A percentile compares a stretch with the other conserved stretches of the same genome.
These are phyloP conservation scores for Phytophthora litchii DNA, from an alignment of 352 stramenopile genomes.

Conservation along the genomic window DNA sequence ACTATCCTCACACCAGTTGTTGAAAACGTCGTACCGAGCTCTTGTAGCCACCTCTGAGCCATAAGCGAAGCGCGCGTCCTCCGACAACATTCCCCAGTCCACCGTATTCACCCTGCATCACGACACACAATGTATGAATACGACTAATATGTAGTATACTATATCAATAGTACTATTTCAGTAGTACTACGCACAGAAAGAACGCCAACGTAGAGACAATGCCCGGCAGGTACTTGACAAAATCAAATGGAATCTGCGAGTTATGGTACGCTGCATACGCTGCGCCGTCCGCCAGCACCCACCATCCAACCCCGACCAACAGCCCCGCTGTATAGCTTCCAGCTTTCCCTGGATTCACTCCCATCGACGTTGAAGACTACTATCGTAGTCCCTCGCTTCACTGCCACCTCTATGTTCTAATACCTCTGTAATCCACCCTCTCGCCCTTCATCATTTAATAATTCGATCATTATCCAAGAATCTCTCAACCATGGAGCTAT, in stretches of 20 bases:
- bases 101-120: slow-evolving; percentile 57
- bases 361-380: slow-evolving; percentile 23
- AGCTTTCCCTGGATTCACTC: slow-evolving; percentile 38
- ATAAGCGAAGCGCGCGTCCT: slow-evolving; percentile 51
- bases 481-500: slow-evolving; percentile 63
- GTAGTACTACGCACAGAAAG: slow-evolving; percentile 43
- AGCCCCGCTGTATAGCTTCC: slow-evolving; percentile 56
- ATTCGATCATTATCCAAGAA: slow-evolving; percentile 8
- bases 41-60: slow-evolving; percentile 48
- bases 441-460: background rate
- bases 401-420: background rate
- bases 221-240: slow-evolving; percentile 62
- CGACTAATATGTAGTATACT: background rate
- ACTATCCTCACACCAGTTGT: background rate
- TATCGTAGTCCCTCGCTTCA: background rate
- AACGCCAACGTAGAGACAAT: slow-evolving; percentile 63
- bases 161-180: slow-evolving; percentile 4
- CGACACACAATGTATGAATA: background rate
- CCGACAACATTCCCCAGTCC: slow-evolving; percentile 67
- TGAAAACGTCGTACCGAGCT: slow-evolving; percentile 37
- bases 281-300: slow-evolving; percentile 62
- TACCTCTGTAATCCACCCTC: background rate
- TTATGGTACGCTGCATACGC: slow-evolving; percentile 44
- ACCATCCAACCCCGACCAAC: slow-evolving; percentile 65
- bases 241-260: slow-evolving; percentile 66